Evolutionary conservation across 306 rosid species (phyloP), one percentile per base, ranked within the genome.

Genomic region (Nissolia schottii): DNA sequence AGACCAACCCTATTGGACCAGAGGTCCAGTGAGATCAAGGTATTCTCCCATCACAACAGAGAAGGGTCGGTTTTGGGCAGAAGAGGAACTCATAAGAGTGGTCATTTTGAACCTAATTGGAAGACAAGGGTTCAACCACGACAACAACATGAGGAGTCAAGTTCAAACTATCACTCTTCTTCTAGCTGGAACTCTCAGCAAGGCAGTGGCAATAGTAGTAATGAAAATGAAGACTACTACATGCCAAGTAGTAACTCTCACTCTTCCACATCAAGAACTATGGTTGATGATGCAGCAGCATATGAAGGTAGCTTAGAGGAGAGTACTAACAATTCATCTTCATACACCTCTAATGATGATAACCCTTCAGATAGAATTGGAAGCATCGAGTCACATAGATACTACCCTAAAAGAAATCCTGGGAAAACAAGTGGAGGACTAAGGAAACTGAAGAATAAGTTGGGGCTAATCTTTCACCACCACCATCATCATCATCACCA

Each of bases 401-500:
- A 75, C 16, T 14, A 54, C 61, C 41, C 3, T 32, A 41, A 11
- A 37, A 65, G 28, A 55, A 79, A 63, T 31, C 60, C 80, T 1
- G 51, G 78, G 38, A 78, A 71, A 70, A 37, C 71, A 11, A n/a
- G 27, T 0, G 92, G 94, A 75, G 71, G 79, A 43, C 66, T 90
- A 9, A 85, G 77, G 72, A 81, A 76, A 78, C 59, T 90, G 41
- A 92, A 82, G 66, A 88, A 87, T 81, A 88, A 76, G 86, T 60
- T 90, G 64, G 91, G 95, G 34, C 70, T 88, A 25, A 84, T 92
- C 81, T 90, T 90, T 76, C 91, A 90, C 71, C 96, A 88, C 58
- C 96, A 90, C 12, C 94, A 92, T 1, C 94, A 92, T 1, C 94
- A 92, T 1, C 92, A 92, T 0, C 97, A 85, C 0, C 88, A 89